Evolutionary conservation across 371 early-diverging fungal genomes (phyloP).

Genomic region (Mucor racemosus): DNA sequence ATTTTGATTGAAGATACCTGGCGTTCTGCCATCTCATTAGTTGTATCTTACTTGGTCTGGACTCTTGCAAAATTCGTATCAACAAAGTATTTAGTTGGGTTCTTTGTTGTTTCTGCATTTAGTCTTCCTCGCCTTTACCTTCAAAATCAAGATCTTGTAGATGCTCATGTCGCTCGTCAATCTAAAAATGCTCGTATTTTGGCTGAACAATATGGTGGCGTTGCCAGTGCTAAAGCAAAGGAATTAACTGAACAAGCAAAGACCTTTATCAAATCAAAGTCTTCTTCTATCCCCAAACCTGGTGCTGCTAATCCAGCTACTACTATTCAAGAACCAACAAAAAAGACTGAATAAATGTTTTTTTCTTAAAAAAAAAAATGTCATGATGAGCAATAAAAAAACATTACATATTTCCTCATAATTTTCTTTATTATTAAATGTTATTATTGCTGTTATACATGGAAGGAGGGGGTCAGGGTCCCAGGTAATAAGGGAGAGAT

Average conservation of each 20-base stretch:
- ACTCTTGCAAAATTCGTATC: conserved; percentile 61
- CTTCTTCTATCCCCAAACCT: conserved; percentile 3
- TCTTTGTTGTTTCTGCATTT: conserved; percentile 54
- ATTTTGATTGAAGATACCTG: conserved; percentile 60
- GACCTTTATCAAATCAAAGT: conserved; percentile 14
- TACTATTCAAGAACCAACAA: conserved; percentile 1
- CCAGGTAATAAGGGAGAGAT: no score
- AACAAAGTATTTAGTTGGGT: conserved; percentile 56
- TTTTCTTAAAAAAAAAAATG: background rate
- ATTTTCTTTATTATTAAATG: background rate
- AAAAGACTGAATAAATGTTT: conserved; percentile 18
- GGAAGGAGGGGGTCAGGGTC: no score
- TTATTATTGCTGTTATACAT: background rate
- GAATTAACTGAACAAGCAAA: conserved; percentile 21
- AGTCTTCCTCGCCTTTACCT: conserved; percentile 57
- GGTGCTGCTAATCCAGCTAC: conserved; percentile 1
- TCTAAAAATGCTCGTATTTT: conserved; percentile 34
- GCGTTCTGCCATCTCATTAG: conserved; percentile 53
- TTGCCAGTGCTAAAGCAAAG: conserved; percentile 37
- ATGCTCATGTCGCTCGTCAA: conserved; percentile 53
- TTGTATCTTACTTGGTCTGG: conserved; percentile 57
- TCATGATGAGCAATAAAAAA: background rate
- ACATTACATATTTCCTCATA: background rate
- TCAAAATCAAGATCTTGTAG: conserved; percentile 57
- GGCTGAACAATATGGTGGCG: conserved; percentile 38